phyloP scores from a whole-genome alignment of 495 filamentous ascomycete species.

The Talaromyces stipitatus region DNA sequence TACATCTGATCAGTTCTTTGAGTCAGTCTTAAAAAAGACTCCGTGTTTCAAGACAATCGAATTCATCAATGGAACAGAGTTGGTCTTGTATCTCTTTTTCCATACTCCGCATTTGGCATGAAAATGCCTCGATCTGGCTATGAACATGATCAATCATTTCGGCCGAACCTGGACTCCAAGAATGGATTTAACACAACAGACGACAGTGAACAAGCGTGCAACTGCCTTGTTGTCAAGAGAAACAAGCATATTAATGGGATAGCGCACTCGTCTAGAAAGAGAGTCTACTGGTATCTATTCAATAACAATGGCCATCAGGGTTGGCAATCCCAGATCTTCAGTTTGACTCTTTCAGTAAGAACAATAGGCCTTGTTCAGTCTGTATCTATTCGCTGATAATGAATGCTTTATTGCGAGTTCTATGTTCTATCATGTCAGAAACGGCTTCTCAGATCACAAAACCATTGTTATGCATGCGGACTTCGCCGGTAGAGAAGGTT shows the following conservation, averaged over 20 bases:
- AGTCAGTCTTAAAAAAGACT: neutral
- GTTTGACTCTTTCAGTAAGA: neutral
- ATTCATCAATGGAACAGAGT: too few relatives aligned
- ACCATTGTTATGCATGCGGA: neutral
- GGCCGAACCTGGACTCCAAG: neutral
- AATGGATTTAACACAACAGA: neutral
- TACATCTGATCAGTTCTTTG: too few relatives aligned
- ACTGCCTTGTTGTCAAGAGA: neutral
- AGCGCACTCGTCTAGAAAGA: neutral
- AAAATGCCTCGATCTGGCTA: too few relatives aligned
- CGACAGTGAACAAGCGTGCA: neutral
- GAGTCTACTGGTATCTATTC: neutral
- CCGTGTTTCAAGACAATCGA: too few relatives aligned
- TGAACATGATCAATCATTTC: neutral
- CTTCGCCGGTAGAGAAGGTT: neutral
- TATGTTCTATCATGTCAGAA: neutral
- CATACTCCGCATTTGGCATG: too few relatives aligned
- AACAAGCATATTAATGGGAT: neutral
- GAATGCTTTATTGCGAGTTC: neutral
- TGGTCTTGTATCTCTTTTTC: too few relatives aligned
- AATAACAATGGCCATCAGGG: neutral
- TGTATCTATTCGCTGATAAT: neutral
- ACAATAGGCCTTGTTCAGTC: neutral
- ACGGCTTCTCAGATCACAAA: neutral
- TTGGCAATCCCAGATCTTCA: too few relatives aligned